A percentile compares a stretch with the other conserved stretches of the same genome.
Conservation (phyloP, 2,329 filamentous ascomycete species). For the Beauveria scarabaeidicola region DNA sequence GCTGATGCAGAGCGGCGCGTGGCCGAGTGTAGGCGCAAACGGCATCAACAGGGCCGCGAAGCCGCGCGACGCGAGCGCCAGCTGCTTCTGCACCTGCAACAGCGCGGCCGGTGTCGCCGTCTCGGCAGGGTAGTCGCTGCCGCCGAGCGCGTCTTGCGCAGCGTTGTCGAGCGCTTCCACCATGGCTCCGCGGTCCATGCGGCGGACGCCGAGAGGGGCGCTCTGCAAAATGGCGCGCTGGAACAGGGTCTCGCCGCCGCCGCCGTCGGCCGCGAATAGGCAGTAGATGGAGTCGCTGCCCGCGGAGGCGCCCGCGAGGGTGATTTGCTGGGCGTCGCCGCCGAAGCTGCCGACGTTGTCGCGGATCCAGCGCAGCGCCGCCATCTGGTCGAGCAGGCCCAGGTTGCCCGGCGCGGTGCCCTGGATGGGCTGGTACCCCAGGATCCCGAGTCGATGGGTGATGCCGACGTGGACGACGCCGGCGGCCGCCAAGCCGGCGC, state of each 20-base stretch:
- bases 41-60: slow-evolving; percentile 6
- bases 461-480: slow-evolving; percentile 25
- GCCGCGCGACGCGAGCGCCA: not conserved
- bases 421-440: slow-evolving; percentile 23
- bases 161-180: not conserved
- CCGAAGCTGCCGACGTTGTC: slow-evolving; percentile 58
- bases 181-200: slow-evolving; percentile 8
- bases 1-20: slow-evolving; percentile 7
- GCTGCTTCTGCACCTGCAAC: slow-evolving; percentile 8
- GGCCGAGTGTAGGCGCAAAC: slow-evolving; percentile 9
- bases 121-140: not conserved
- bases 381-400: slow-evolving; percentile 50
- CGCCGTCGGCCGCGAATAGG: slow-evolving; percentile 10
- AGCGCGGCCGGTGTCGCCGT: not conserved
- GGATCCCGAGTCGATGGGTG: slow-evolving; percentile 26
- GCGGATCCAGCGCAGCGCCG: slow-evolving; percentile 52
- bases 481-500: slow-evolving; percentile 7
- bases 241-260: slow-evolving; percentile 8
- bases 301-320: slow-evolving; percentile 53
- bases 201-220: slow-evolving; percentile 11
- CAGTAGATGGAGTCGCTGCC: slow-evolving; percentile 41
- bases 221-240: slow-evolving; percentile 15
- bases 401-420: slow-evolving; percentile 35
- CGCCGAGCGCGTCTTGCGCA: not conserved
- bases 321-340: slow-evolving; percentile 54